phyloP scores from a whole-genome alignment of 148 eudicot species.

The Vaccinium corymbosum region DNA sequence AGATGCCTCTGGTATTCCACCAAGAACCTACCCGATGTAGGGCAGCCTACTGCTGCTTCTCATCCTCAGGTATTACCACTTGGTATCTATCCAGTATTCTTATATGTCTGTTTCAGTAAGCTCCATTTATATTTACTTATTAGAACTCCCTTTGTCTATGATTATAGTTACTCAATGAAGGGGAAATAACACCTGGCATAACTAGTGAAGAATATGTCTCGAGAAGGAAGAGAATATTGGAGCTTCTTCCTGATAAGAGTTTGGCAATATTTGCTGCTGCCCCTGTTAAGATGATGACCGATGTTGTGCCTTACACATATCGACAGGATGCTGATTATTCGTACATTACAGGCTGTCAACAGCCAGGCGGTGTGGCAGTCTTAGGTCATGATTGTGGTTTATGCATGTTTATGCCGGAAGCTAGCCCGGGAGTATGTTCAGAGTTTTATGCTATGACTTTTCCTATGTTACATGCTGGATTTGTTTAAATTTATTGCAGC shows the following conservation, averaged over 20 bases:
- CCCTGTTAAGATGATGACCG: conserved; percentile 92
- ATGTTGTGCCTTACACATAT: conserved; percentile 84
- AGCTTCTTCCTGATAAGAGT: conserved; percentile 80
- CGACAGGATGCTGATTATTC: conserved; percentile 82
- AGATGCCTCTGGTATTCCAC: conserved; percentile 36
- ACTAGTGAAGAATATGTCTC: conserved; percentile 60
- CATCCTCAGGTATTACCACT: conserved; percentile 70
- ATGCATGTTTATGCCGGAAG: conserved; percentile 97
- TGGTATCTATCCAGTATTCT: background rate
- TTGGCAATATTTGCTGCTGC: conserved; percentile 81
- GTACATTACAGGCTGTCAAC: conserved; percentile 88
- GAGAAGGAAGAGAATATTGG: conserved; percentile 72
- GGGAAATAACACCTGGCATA: conserved; percentile 81
- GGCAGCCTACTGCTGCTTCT: conserved; percentile 76
- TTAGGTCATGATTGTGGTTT: conserved; percentile 82
- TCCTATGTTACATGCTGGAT: background rate
- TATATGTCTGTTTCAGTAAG: background rate
- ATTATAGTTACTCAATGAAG: conserved; percentile 67
- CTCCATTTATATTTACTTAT: background rate
- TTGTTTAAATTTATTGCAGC: background rate
- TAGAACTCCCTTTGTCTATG: background rate
- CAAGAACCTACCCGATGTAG: conserved; percentile 46
- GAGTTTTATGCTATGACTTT: background rate
- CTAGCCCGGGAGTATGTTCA: conserved; percentile 54
- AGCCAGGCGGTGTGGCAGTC: conserved; percentile 88